These are phyloP conservation scores for Lachancea thermotolerans DNA, from an alignment of 805 yeast species.

Conservation along the genomic window DNA sequence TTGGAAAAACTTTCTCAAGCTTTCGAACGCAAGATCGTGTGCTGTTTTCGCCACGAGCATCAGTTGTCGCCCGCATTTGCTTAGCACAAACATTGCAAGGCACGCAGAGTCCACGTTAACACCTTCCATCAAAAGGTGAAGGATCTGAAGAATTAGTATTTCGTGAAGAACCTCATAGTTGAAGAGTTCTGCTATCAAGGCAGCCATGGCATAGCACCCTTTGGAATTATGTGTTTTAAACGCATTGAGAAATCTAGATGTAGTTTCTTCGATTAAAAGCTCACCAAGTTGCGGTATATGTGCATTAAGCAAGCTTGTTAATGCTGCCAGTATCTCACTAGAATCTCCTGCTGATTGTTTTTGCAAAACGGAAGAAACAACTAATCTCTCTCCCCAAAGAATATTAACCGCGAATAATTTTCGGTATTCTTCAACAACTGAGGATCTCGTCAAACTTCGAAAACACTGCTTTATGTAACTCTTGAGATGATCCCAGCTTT, in stretches of 20 bases:
- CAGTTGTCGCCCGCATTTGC: slow-evolving; percentile 47
- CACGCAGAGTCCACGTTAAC: slow-evolving; percentile 53
- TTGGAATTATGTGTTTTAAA: slow-evolving; percentile 42
- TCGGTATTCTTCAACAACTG: slow-evolving; percentile 42
- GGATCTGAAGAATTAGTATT: slow-evolving; percentile 45
- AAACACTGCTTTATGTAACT: slow-evolving; percentile 43
- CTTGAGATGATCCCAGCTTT: slow-evolving; percentile 51
- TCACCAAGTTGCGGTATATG: slow-evolving; percentile 66
- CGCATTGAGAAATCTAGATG: slow-evolving; percentile 51
- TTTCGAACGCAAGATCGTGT: slow-evolving; percentile 47
- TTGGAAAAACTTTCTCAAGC: slow-evolving; percentile 53
- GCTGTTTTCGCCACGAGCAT: slow-evolving; percentile 39
- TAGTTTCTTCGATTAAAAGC: slow-evolving; percentile 44
- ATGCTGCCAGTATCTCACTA: slow-evolving; percentile 48
- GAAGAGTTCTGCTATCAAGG: slow-evolving; percentile 55
- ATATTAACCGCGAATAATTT: slow-evolving; percentile 54
- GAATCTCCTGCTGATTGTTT: slow-evolving; percentile 38
- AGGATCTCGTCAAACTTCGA: slow-evolving; percentile 39
- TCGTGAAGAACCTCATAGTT: slow-evolving; percentile 58
- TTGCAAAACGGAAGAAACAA: slow-evolving; percentile 52
- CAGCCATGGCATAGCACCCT: slow-evolving; percentile 37
- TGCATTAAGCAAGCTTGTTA: slow-evolving; percentile 55
- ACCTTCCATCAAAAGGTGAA: slow-evolving; percentile 40
- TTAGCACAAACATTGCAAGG: slow-evolving; percentile 45
- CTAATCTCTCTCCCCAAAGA: slow-evolving; percentile 51